phyloP scores from a whole-genome alignment of 192 early-diverging fungal species.

The Haplosporangium gracile region DNA sequence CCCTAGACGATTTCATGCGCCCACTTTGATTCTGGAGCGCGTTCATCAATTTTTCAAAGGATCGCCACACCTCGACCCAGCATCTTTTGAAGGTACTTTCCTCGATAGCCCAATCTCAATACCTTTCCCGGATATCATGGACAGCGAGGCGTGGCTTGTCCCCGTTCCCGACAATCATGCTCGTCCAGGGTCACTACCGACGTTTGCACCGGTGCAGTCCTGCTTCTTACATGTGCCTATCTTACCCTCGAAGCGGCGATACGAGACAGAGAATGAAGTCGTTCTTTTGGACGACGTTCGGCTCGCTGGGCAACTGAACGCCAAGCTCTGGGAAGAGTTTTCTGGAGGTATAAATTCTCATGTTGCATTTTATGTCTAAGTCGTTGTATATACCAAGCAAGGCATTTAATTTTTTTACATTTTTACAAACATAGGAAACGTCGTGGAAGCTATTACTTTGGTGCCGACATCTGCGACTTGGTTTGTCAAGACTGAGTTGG shows the following conservation, averaged over 20 bases:
- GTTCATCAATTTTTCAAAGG: constrained; percentile 37
- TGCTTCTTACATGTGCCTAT: constrained; percentile 53
- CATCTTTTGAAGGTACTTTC: constrained; percentile 34
- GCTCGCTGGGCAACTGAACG: constrained; percentile 39
- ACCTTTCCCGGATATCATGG: constrained; percentile 53
- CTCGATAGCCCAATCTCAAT: constrained; percentile 24
- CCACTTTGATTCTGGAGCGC: constrained; percentile 20
- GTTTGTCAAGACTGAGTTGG: constrained; percentile 44
- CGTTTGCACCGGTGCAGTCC: constrained; percentile 28
- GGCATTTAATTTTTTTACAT: background rate
- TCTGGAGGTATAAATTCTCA: constrained; percentile 16
- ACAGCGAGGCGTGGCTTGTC: constrained; percentile 34
- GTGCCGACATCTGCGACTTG: constrained; percentile 48
- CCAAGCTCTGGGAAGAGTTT: constrained; percentile 51
- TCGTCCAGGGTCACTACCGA: background rate
- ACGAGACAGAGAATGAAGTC: constrained; percentile 46
- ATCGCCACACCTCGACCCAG: constrained; percentile 37
- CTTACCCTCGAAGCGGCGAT: constrained; percentile 42
- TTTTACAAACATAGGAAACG: constrained; percentile 26
- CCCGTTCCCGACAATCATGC: background rate
- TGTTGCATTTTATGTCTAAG: background rate
- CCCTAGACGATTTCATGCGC: constrained; percentile 42
- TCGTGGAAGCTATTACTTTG: constrained; percentile 39
- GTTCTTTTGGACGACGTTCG: constrained; percentile 39
- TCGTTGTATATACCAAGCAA: background rate